Evolutionary conservation across 139 green algal genomes (phyloP).

Genomic region (Pseudopediastrum boryanum): DNA sequence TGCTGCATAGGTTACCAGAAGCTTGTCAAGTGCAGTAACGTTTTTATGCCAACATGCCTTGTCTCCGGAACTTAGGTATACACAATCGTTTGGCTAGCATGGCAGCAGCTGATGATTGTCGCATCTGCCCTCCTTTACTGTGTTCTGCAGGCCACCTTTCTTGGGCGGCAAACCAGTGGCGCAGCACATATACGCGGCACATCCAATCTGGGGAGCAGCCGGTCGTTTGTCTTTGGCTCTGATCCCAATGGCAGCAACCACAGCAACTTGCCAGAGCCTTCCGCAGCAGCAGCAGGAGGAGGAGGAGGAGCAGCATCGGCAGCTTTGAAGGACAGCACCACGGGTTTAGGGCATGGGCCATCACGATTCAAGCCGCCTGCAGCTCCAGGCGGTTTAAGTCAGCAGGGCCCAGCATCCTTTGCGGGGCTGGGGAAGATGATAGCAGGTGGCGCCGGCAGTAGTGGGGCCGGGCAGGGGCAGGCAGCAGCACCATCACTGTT

Average conservation of each 20-base stretch:
- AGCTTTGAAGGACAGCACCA: background rate
- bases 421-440: slow-evolving; percentile 32
- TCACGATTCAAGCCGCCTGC: background rate
- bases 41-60: background rate
- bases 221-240: slow-evolving; percentile 34
- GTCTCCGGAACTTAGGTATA: too few relatives aligned
- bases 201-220: slow-evolving; percentile 32
- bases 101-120: background rate
- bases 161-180: slow-evolving; percentile 20
- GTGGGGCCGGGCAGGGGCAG: background rate
- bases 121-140: background rate
- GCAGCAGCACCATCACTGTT: slow-evolving; percentile 6
- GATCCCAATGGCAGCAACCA: slow-evolving; percentile 3
- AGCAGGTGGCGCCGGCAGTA: background rate
- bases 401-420: slow-evolving; percentile 20
- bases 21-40: background rate
- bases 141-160: slow-evolving; percentile 21
- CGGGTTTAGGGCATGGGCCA: background rate
- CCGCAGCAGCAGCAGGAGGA: background rate
- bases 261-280: slow-evolving; percentile 26
- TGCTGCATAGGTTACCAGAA: background rate
- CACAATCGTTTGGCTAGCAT: background rate
- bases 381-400: background rate
- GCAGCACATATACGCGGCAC: slow-evolving; percentile 8
- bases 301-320: background rate